phyloP scores from a whole-genome alignment of 305 asterid genomes.

The Fraxinus angustifolia region DNA sequence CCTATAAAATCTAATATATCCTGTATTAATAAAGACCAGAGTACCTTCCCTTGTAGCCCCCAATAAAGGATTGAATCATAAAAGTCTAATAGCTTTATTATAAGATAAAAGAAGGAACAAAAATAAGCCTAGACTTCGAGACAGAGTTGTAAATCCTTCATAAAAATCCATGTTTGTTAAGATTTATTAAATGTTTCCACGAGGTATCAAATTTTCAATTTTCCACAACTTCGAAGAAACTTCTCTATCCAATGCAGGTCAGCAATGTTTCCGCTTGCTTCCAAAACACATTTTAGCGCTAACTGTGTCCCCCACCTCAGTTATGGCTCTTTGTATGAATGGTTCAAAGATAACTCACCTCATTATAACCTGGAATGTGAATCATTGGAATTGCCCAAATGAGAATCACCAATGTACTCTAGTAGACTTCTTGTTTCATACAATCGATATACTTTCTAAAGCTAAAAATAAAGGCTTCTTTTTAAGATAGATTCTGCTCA shows the following conservation, averaged over 20 bases:
- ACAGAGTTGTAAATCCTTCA: conserved; percentile 19
- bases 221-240: conserved; percentile 12
- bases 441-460: conserved; percentile 8
- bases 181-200: conserved; percentile 8
- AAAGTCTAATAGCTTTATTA: background rate
- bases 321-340: conserved; percentile 20
- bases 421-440: conserved; percentile 5
- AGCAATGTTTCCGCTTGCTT: conserved; percentile 18
- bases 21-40: background rate
- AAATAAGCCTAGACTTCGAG: background rate
- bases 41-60: background rate
- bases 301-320: conserved; percentile 25
- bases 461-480: background rate
- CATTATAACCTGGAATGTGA: conserved; percentile 30
- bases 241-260: conserved; percentile 25
- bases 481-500: background rate
- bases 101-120: conserved; percentile 11
- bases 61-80: background rate
- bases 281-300: conserved; percentile 26
- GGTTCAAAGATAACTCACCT: conserved; percentile 26
- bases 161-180: conserved; percentile 7
- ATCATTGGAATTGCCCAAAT: conserved; percentile 18
- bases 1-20: conserved; percentile 10
- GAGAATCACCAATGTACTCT: conserved; percentile 8
- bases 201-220: background rate